Evolutionary conservation across 2,329 filamentous ascomycete species (phyloP), one percentile per base, ranked within the genome.

Genomic region (Aureobasidium mangrovei): DNA sequence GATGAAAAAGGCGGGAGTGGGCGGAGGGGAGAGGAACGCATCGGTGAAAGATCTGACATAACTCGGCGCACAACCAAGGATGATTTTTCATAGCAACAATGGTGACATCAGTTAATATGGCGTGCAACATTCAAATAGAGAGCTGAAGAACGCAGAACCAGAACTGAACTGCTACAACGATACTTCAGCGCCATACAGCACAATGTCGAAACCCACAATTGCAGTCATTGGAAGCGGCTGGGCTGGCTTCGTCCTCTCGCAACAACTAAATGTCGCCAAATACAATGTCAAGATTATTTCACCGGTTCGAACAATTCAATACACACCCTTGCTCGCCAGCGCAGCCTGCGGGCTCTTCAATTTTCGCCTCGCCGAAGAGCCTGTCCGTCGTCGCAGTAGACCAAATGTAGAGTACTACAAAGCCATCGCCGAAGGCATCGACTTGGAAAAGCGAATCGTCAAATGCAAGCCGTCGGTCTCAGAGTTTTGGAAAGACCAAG

Each of bases 271-370:
- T 38, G 58, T 67, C 24, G 61, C 62, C 4, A 68, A 67, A 47
- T 74, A 72, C 59, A 63, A 68, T 39, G 61, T 74, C 33, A 69
- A 65, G 1, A 61, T 74, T 36, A 69, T 75, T 12, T 73, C 72
- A 0, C 73, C 72, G 1, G 56, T 67, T 5, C 64, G 70, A 5
- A 75, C 72, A 3, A 67, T 71, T 31, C 70, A 71, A 45, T 72
- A 74, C 54, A 76, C 73, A 0, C 72, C 73, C 6, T 63, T 75
- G 2, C 67, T 76, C 5, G 63, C 72, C 8, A 72, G 68, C 45
- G 73, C 72, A 24, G 72, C 73, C 6, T 71, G 70, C 42, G 71
- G 70, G 1, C 65, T 74, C 31, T 74, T 74, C 65, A 67, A 74
- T 52, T 73, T 74, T 57, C 66, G 70, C 26, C 65, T 74, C 1